Percentiles rank a stretch among this genome's conserved stretches.
These are phyloP conservation scores for Colletotrichum endophyticum DNA, from an alignment of 2,329 filamentous ascomycete genomes.

Conservation along the genomic window DNA sequence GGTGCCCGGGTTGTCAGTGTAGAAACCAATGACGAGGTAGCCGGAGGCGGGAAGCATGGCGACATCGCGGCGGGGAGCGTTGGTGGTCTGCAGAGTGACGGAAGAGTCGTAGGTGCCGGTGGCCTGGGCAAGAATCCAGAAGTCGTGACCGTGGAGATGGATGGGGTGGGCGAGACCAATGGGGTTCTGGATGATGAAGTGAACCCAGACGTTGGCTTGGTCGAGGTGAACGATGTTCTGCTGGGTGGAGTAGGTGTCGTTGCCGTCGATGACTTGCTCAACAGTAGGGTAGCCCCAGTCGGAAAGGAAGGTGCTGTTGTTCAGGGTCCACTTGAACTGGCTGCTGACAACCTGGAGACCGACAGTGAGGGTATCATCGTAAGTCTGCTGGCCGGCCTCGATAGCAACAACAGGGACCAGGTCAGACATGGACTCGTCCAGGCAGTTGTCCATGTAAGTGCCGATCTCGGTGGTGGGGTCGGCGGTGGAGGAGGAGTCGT, in stretches of 20 bases:
- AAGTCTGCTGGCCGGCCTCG: constrained; percentile 28
- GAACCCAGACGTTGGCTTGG: constrained; percentile 31
- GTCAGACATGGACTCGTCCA: constrained; percentile 35
- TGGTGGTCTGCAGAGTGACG: constrained; percentile 28
- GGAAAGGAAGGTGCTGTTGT: constrained; percentile 48
- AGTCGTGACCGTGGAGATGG: constrained; percentile 53
- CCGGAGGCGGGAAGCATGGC: constrained; percentile 50
- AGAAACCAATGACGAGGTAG: constrained; percentile 54
- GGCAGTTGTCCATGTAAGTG: constrained; percentile 32
- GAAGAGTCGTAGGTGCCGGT: constrained; percentile 26
- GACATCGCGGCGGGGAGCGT: constrained; percentile 58
- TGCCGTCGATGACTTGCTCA: constrained; percentile 23
- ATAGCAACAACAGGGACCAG: constrained; percentile 39
- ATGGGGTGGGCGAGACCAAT: constrained; percentile 45
- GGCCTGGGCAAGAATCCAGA: constrained; percentile 31
- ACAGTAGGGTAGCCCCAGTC: constrained; percentile 50
- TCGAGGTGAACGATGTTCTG: constrained; percentile 25
- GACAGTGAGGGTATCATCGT: constrained; percentile 31
- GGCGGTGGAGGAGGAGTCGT: constrained; percentile 30
- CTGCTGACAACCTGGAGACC: constrained; percentile 26
- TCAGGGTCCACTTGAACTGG: constrained; percentile 53
- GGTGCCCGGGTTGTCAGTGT: constrained; percentile 52
- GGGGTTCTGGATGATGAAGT: constrained; percentile 35
- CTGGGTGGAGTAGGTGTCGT: constrained; percentile 23
- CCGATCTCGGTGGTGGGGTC: constrained; percentile 28